Conservation (phyloP, 805 yeast genomes). For the Candida bentonensis region DNA sequence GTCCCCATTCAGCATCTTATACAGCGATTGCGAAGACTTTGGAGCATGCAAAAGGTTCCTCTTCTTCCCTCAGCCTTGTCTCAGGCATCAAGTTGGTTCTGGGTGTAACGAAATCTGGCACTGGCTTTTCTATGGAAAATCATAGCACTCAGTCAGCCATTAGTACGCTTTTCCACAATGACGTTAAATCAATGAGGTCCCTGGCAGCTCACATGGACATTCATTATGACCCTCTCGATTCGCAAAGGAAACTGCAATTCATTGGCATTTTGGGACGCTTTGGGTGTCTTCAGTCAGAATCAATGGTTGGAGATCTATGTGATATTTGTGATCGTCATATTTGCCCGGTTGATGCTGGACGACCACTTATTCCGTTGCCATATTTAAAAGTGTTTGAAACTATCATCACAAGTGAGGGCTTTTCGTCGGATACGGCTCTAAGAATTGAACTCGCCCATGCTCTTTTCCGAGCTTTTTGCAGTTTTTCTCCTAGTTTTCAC, state of each 20-base stretch:
- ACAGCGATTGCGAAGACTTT: neutral
- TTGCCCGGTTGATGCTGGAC: neutral
- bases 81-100: too few species aligned
- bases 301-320: neutral
- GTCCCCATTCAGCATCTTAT: neutral
- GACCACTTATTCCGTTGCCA: neutral
- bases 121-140: too few species aligned
- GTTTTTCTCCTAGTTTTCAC: neutral
- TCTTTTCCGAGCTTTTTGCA: neutral
- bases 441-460: neutral
- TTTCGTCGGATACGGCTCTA: neutral
- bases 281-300: neutral
- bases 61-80: too few species aligned
- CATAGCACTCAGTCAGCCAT: neutral
- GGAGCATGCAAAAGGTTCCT: too few species aligned
- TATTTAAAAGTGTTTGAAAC: neutral
- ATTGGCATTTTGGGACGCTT: neutral
- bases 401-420: neutral
- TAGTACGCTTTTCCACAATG: neutral
- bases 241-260: neutral
- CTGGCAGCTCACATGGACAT: neutral
- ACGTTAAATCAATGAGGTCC: neutral
- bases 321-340: neutral
- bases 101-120: too few species aligned
- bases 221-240: neutral